Evolutionary conservation across 2,329 filamentous ascomycete genomes (phyloP), one percentile per base, ranked within the genome.

Genomic region (Penicillium griseofulvum): DNA sequence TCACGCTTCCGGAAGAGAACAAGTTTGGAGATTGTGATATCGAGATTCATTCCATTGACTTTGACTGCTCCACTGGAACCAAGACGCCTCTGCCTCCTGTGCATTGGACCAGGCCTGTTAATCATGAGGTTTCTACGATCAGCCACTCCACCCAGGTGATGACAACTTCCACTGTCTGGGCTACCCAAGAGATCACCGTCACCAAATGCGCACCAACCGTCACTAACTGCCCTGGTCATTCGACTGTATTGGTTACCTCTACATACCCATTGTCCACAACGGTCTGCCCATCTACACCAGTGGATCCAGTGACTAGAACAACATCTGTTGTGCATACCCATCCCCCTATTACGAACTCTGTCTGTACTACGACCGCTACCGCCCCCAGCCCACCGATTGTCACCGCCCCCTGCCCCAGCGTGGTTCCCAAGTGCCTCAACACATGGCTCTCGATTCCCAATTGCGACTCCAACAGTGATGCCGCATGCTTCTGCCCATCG

Each of bases 391-490:
- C 61, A 24, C 60, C 68, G 31, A 58, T 58, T 57, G 62, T 61
- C 31, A 49, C 63, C 5, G 69, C 68, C 45, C 66, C 65, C 29
- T 76, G 84, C 75, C 90, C 91, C 52, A 75, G 79, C 12, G 81
- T 93, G 47, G 86, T 96, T 39, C 92, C 92, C 58, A 85, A 84
- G 69, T 97, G 92, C 81, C 77, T 97, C 76, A 93, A 92, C 83
- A 94, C 91, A 65, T 96, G 90, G 89, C 76, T 95, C 68, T 83
- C 85, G 70, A 60, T 73, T 8, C 82, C 87, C 48, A 78, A 82
- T 68, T 97, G 92, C 83, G 80, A 82, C 66, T 85, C 89, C 78
- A 96, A 96, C 85, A 87, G 88, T 38, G 90, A 96, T 70, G 77
- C 81, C 54, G 74, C 76, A 62, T 97, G 92, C 84, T 96, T 89